A percentile compares a stretch with the other conserved stretches of the same genome.
phyloP scores from a whole-genome alignment of 306 rosid species.

The Casuarina equisetifolia region DNA sequence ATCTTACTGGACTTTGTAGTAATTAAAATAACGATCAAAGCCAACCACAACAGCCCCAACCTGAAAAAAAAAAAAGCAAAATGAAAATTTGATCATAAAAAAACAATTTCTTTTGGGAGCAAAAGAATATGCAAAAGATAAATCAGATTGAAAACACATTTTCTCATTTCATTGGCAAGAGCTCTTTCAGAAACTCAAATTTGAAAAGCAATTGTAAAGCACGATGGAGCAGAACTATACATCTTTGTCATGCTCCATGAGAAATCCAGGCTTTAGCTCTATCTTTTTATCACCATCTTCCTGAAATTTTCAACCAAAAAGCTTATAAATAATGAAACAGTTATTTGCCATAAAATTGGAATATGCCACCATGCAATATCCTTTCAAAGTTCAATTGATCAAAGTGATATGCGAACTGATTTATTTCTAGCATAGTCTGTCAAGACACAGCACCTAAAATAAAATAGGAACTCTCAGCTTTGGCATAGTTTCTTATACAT shows the following conservation, averaged over 20 bases:
- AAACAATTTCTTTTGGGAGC: not conserved
- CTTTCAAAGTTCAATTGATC: not conserved
- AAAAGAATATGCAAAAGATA: slow-evolving; percentile 3
- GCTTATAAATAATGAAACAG: not conserved
- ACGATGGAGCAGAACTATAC: slow-evolving; percentile 47
- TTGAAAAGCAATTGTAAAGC: slow-evolving; percentile 8
- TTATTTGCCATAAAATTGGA: not conserved
- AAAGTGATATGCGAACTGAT: not conserved
- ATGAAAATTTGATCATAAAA: not conserved
- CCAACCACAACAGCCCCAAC: slow-evolving; percentile 99
- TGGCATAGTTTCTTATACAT: not conserved
- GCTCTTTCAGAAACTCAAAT: not conserved
- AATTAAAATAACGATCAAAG: slow-evolving; percentile 96
- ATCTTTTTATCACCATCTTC: slow-evolving; percentile 91
- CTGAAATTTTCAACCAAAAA: slow-evolving; percentile 38
- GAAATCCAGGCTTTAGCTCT: slow-evolving; percentile 90
- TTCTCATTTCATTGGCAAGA: slow-evolving; percentile 3
- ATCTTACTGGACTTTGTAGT: slow-evolving; percentile 96
- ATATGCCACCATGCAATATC: slow-evolving; percentile 3
- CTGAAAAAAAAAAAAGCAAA: slow-evolving; percentile 29
- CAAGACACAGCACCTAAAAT: not conserved
- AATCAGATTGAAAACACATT: slow-evolving; percentile 10
- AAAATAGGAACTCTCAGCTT: slow-evolving; percentile 1
- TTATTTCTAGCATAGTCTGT: not conserved
- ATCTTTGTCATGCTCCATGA: slow-evolving; percentile 88